These are phyloP conservation scores for Chamaenerion angustifolium DNA, from an alignment of 345 rosid species.

Conservation along the genomic window DNA sequence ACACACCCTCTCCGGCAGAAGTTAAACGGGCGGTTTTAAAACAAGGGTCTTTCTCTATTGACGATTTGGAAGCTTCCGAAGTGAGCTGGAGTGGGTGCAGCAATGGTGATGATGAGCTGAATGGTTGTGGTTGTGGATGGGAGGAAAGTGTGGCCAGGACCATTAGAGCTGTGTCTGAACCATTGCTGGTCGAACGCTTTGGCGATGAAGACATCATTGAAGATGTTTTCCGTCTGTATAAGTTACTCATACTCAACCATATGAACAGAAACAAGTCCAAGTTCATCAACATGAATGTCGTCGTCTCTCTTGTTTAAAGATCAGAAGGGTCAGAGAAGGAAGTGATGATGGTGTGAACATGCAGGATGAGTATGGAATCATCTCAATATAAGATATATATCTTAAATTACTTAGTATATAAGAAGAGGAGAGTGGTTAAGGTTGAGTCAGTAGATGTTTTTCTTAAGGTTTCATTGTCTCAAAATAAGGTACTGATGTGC, in stretches of 20 bases:
- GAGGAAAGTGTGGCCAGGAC: slow-evolving; percentile 24
- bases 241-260: background rate
- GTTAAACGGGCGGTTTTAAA: slow-evolving; percentile 21
- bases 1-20: slow-evolving; percentile 35
- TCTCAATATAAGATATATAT: too few relatives aligned
- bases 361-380: too few relatives aligned
- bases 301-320: slow-evolving; percentile 3
- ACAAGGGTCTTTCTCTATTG: slow-evolving; percentile 27
- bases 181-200: slow-evolving; percentile 38
- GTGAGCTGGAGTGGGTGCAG: slow-evolving; percentile 24
- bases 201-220: slow-evolving; percentile 17
- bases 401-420: too few relatives aligned
- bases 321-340: too few relatives aligned
- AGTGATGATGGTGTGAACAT: too few relatives aligned
- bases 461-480: too few relatives aligned
- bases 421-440: too few relatives aligned
- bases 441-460: too few relatives aligned
- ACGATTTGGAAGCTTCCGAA: slow-evolving; percentile 20
- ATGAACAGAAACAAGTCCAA: slow-evolving; percentile 9
- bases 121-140: background rate
- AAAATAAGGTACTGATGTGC: too few relatives aligned
- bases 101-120: background rate
- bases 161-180: slow-evolving; percentile 52
- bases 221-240: slow-evolving; percentile 14
- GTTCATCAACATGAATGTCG: slow-evolving; percentile 11